A percentile compares a stretch with the other conserved stretches of the same genome.
Evolutionary conservation across 2,329 filamentous ascomycete species (phyloP).

Genomic region (Aspergillus aculeatus): DNA sequence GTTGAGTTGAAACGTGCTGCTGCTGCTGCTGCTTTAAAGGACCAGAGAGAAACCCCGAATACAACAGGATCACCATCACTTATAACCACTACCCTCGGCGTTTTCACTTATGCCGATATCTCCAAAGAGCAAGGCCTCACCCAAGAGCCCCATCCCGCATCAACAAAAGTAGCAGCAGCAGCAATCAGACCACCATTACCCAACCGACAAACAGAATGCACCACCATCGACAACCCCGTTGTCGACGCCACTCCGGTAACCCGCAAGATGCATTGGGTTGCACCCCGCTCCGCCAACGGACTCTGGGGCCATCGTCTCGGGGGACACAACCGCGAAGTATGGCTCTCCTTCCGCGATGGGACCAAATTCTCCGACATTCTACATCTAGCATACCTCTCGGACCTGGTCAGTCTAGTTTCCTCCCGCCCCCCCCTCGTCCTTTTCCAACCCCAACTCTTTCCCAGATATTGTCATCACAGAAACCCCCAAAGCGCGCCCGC

Average conservation of each 20-base stretch:
- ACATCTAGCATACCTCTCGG: slow-evolving; percentile 21
- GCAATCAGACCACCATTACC: slow-evolving; percentile 6
- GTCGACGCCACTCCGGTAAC: slow-evolving; percentile 24
- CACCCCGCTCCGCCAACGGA: slow-evolving; percentile 17
- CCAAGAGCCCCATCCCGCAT: neutral
- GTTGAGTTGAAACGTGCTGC: slow-evolving; percentile 12
- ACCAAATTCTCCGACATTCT: slow-evolving; percentile 16
- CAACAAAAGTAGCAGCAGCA: neutral
- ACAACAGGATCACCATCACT: neutral
- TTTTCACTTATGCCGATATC: slow-evolving; percentile 19
- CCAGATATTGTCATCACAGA: neutral
- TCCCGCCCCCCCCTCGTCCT: neutral
- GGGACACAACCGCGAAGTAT: slow-evolving; percentile 23
- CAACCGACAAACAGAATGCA: slow-evolving; percentile 18
- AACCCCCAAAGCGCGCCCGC: too few relatives aligned
- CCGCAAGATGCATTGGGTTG: slow-evolving; percentile 22
- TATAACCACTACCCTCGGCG: slow-evolving; percentile 9
- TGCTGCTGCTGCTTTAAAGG: neutral
- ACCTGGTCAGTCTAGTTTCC: slow-evolving; percentile 17
- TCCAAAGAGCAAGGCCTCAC: slow-evolving; percentile 19
- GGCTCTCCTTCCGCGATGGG: slow-evolving; percentile 24
- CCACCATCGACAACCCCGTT: slow-evolving; percentile 21
- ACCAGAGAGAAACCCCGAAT: neutral
- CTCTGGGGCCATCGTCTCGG: slow-evolving; percentile 26
- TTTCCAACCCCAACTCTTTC: neutral